Base-by-base conservation (phyloP, 352 stramenopile genomes). In the Elongisporangium anandrum region DNA sequence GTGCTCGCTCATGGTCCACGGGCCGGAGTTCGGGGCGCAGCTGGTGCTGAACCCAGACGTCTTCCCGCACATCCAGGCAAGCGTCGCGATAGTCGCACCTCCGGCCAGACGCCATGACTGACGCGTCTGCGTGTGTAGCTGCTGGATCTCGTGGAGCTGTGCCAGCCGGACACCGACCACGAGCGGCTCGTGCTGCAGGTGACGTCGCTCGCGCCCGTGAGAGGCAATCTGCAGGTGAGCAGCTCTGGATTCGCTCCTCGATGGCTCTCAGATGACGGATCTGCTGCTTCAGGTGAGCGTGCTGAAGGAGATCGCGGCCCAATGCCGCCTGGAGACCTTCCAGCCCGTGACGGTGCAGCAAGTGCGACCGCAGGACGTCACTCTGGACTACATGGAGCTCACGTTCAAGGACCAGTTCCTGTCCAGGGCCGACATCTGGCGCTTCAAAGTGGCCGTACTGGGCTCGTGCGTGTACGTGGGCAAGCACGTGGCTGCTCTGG, bases 401-500 rank as follows among this genome's bases (percentile, higher is more conserved):
- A 88, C 79, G 45, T 95, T 97, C 62, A 94, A 94, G 59, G 86
- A 95, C 73, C 87, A 97, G 68, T 98, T 96, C 58, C 75, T 97
- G 4, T 96, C 90, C 16, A 74, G 91, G 6, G 88, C 83, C 7
- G 89, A 97, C 61, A 83, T 98, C 9, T 97, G 88, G 85, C 83
- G 89, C 21, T 90, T 94, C 59, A 94, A 94, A 58, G 79, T 90
- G 16, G 81, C 85, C 9, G 83, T 92, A 72, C 61, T 86, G 9
- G 85, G 83, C 15, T 81, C 85, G 50, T 88, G 81, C 48, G 71
- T 93, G 19, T 94, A 91, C 69, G 76, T 91, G 17, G 85, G 87
- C 29, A 85, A 90, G 47, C 80, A 75, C 0, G 70, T 94, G 39
- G 79, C 75, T 51, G 74, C 70, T 38, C 72, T 90, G 4, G 73